These are phyloP conservation scores for Quercus engelmannii DNA, from an alignment of 306 rosid genomes.

Conservation along the genomic window DNA sequence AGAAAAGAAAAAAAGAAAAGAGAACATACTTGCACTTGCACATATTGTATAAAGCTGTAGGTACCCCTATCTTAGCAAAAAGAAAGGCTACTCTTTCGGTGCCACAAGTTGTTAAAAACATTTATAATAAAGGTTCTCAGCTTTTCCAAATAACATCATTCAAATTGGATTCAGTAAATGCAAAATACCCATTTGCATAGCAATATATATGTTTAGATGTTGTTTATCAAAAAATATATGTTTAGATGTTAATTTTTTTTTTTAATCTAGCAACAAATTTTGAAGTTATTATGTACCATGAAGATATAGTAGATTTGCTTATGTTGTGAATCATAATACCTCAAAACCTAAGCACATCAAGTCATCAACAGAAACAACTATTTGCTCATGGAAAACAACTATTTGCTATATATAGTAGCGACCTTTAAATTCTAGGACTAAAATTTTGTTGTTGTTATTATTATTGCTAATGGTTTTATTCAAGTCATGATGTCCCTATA, in stretches of 20 bases:
- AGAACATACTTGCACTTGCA: conserved; percentile 18
- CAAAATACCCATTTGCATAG: not conserved
- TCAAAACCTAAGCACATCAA: not conserved
- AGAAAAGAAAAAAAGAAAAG: conserved; percentile 11
- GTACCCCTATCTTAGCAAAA: conserved; percentile 20
- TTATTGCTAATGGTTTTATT: too few relatives aligned
- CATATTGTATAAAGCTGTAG: conserved; percentile 47
- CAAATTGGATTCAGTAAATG: not conserved
- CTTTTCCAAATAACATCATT: not conserved
- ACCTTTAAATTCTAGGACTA: too few relatives aligned
- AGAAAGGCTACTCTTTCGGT: not conserved
- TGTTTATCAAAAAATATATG: not conserved
- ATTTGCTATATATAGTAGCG: too few relatives aligned
- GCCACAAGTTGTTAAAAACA: not conserved
- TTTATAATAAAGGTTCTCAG: conserved; percentile 16
- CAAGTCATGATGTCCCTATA: too few relatives aligned
- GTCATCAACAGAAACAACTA: not conserved
- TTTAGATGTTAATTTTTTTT: too few relatives aligned
- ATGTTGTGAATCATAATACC: not conserved
- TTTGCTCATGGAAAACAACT: too few relatives aligned
- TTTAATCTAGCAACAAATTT: not conserved
- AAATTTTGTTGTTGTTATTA: too few relatives aligned
- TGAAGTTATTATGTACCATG: not conserved
- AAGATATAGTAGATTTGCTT: not conserved
- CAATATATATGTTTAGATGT: not conserved